A percentile compares a stretch with the other conserved stretches of the same genome.
Conservation (phyloP, 2,329 filamentous ascomycete species). For the Claviceps humidiphila region DNA sequence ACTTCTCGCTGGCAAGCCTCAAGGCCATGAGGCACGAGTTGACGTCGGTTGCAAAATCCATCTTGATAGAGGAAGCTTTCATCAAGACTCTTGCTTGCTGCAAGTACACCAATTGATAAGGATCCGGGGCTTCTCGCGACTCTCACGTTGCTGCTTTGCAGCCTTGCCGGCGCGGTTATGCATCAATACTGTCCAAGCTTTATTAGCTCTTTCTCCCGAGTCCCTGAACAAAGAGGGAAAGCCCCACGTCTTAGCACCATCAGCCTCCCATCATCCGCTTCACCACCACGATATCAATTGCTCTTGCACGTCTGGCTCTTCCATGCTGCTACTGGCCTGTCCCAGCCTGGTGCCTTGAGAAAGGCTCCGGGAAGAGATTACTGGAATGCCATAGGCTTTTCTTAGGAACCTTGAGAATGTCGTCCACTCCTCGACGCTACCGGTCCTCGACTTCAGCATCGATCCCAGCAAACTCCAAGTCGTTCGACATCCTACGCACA, state of each 20-base stretch:
- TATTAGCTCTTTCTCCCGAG: constrained; percentile 2
- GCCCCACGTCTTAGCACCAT: neutral
- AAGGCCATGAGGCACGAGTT: neutral
- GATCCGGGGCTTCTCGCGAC: neutral
- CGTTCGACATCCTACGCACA: constrained; percentile 42
- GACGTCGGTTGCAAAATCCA: neutral
- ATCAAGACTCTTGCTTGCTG: neutral
- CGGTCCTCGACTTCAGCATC: constrained; percentile 53
- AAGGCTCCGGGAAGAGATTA: constrained; percentile 17
- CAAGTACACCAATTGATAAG: neutral
- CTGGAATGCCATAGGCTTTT: constrained; percentile 7
- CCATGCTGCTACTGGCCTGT: constrained; percentile 21
- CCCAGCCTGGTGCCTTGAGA: constrained; percentile 24
- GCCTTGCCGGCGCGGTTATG: constrained; percentile 4
- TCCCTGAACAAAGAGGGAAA: neutral
- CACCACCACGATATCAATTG: neutral
- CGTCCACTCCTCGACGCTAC: constrained; percentile 41
- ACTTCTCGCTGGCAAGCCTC: neutral
- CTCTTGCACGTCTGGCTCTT: constrained; percentile 11
- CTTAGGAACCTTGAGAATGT: constrained; percentile 27
- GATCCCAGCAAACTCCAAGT: constrained; percentile 42
- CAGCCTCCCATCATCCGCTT: neutral
- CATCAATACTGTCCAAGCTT: constrained; percentile 1
- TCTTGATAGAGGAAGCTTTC: neutral
- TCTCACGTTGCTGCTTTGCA: neutral